Evolutionary conservation across 768 basidiomycete species (phyloP).

Genomic region (Cytidiella melzeri): DNA sequence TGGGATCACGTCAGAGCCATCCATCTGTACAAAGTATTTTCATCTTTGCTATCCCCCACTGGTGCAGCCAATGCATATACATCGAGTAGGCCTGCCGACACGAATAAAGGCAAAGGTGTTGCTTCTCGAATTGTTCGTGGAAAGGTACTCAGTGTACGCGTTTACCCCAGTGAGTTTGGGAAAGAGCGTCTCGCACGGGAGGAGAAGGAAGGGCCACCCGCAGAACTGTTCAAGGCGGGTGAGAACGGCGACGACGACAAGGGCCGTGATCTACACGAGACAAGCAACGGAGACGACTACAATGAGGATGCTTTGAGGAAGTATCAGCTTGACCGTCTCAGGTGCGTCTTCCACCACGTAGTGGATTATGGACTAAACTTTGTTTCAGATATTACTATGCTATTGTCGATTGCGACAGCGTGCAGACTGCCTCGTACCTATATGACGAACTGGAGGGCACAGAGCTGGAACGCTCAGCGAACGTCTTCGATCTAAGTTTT

Average conservation of each 20-base stretch:
- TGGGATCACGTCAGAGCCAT: constrained; percentile 93
- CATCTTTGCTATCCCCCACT: constrained; percentile 71
- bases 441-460: constrained; percentile 87
- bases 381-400: constrained; percentile 86
- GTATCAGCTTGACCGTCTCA: constrained; percentile 89
- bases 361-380: constrained; percentile 1
- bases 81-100: not conserved
- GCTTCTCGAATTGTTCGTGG: constrained; percentile 45
- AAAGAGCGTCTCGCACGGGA: constrained; percentile 80
- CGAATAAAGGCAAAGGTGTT: constrained; percentile 5
- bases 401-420: constrained; percentile 80
- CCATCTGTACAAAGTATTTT: constrained; percentile 89
- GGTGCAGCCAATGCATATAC: constrained; percentile 24
- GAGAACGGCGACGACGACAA: constrained; percentile 42
- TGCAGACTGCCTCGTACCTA: constrained; percentile 71
- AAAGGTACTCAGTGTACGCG: constrained; percentile 65
- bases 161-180: constrained; percentile 94
- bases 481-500: constrained; percentile 92
- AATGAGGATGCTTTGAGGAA: constrained; percentile 82
- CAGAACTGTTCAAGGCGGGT: constrained; percentile 65
- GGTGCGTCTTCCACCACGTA: constrained; percentile 43
- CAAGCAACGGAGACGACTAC: constrained; percentile 70
- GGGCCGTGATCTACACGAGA: constrained; percentile 60
- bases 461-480: constrained; percentile 94
- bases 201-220: constrained; percentile 86